phyloP scores from a whole-genome alignment of 768 basidiomycete genomes.

The Cyathus striatus region DNA sequence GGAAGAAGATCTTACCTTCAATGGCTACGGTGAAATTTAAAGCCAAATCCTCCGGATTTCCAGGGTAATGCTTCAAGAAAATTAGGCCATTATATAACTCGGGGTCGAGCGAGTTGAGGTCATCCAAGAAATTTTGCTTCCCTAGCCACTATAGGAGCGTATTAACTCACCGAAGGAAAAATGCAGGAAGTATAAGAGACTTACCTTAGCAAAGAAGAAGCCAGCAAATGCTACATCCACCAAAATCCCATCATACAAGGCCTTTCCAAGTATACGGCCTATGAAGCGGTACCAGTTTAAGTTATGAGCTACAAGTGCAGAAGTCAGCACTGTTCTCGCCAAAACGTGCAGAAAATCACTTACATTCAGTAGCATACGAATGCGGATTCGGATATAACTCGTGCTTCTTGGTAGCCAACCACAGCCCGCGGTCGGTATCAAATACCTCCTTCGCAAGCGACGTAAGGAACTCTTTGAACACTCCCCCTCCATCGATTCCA shows the following conservation, averaged over 20 bases:
- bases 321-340: too few relatives aligned
- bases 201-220: constrained; percentile 88
- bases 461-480: constrained; percentile 98
- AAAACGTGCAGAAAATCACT: too few relatives aligned
- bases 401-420: constrained; percentile 87
- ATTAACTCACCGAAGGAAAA: too few relatives aligned
- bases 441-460: constrained; percentile 92
- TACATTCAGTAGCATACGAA: constrained; percentile 83
- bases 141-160: constrained; percentile 86
- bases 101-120: constrained; percentile 85
- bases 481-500: constrained; percentile 94
- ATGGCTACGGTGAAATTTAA: constrained; percentile 85
- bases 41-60: constrained; percentile 82
- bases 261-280: constrained; percentile 92
- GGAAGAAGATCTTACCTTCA: constrained; percentile 53
- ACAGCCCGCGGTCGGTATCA: constrained; percentile 89
- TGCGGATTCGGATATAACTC: constrained; percentile 96
- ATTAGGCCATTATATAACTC: constrained; percentile 91
- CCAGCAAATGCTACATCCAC: constrained; percentile 93
- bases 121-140: constrained; percentile 88
- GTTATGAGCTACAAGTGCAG: constrained; percentile 56
- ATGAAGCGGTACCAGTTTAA: constrained; percentile 92
- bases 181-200: constrained; percentile 4
- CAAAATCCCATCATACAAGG: constrained; percentile 93
- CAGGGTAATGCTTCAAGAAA: constrained; percentile 88